Conservation (phyloP, 1,284 basidiomycete genomes). For the Leucoagaricus sp. region DNA sequence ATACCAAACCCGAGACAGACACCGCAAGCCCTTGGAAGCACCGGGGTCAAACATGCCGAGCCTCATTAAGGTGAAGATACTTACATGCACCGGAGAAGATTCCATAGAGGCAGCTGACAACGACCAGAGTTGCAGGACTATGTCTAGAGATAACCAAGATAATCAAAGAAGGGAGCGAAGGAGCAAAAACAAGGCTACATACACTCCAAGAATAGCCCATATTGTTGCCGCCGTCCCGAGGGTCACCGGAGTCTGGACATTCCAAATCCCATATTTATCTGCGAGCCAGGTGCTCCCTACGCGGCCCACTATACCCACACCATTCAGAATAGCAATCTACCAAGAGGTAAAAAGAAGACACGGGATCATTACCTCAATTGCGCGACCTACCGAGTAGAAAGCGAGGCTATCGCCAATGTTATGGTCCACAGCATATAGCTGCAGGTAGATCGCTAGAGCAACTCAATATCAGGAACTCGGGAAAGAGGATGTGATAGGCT, state of each 20-base stretch:
- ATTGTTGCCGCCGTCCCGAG: slow-evolving; percentile 10
- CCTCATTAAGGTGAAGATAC: slow-evolving; percentile 14
- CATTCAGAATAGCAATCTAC: slow-evolving; percentile 43
- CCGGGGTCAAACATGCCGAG: neutral
- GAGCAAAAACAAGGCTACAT: neutral
- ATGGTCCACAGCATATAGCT: slow-evolving; percentile 36
- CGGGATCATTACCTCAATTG: neutral
- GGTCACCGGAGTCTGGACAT: slow-evolving; percentile 15
- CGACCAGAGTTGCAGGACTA: slow-evolving; percentile 4
- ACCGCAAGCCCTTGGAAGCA: slow-evolving; percentile 8
- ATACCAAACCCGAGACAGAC: slow-evolving; percentile 8
- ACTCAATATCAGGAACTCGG: neutral
- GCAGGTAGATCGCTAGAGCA: slow-evolving; percentile 42
- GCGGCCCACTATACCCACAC: slow-evolving; percentile 39
- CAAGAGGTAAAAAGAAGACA: neutral
- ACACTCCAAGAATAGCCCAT: slow-evolving; percentile 14
- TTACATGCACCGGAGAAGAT: slow-evolving; percentile 48
- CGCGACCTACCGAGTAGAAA: slow-evolving; percentile 36
- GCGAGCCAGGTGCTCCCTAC: slow-evolving; percentile 40
- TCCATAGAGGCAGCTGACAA: slow-evolving; percentile 36
- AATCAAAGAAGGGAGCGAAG: neutral
- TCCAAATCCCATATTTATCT: slow-evolving; percentile 38
- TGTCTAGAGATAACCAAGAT: neutral
- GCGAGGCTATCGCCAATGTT: slow-evolving; percentile 32
- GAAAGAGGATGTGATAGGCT: neutral